These are phyloP conservation scores for Cerioporus squamosus DNA, from an alignment of 1,284 basidiomycete species.

Conservation along the genomic window DNA sequence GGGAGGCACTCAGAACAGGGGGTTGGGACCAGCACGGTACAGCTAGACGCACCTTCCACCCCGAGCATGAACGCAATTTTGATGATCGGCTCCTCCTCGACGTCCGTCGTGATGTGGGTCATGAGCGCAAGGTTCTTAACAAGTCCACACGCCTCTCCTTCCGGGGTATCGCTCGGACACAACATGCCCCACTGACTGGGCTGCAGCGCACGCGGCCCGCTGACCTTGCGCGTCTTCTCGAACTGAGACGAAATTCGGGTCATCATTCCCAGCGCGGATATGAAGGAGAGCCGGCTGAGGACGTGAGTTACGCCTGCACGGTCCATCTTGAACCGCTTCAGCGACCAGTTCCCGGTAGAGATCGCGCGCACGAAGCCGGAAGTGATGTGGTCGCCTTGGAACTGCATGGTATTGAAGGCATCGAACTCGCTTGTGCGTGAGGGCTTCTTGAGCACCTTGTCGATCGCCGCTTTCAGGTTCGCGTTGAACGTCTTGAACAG, in stretches of 20 bases:
- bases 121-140: slow-evolving; percentile 99
- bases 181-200: slow-evolving; percentile 99
- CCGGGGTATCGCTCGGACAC: slow-evolving; percentile 98
- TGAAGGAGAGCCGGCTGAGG: slow-evolving; percentile 93
- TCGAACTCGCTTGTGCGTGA: slow-evolving; percentile 96
- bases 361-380: slow-evolving; percentile 97
- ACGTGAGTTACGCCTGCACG: slow-evolving; percentile 99
- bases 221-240: slow-evolving; percentile 99
- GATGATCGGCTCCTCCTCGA: slow-evolving; percentile 94
- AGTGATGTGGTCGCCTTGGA: slow-evolving; percentile 94
- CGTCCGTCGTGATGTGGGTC: slow-evolving; percentile 99
- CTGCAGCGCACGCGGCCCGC: slow-evolving; percentile 95
- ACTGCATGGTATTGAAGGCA: slow-evolving; percentile 92
- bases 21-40: slow-evolving; percentile 5
- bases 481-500: slow-evolving; percentile 99
- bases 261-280: slow-evolving; percentile 99
- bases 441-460: slow-evolving; percentile 98
- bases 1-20: slow-evolving; percentile 15
- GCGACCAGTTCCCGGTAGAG: slow-evolving; percentile 98
- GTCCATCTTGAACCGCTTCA: slow-evolving; percentile 99
- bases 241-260: slow-evolving; percentile 99
- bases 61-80: slow-evolving; percentile 93
- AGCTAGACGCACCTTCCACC: slow-evolving; percentile 75
- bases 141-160: slow-evolving; percentile 98
- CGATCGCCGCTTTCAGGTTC: slow-evolving; percentile 95